phyloP scores from a whole-genome alignment of 495 filamentous ascomycete species.

The Aspergillus nidulans region DNA sequence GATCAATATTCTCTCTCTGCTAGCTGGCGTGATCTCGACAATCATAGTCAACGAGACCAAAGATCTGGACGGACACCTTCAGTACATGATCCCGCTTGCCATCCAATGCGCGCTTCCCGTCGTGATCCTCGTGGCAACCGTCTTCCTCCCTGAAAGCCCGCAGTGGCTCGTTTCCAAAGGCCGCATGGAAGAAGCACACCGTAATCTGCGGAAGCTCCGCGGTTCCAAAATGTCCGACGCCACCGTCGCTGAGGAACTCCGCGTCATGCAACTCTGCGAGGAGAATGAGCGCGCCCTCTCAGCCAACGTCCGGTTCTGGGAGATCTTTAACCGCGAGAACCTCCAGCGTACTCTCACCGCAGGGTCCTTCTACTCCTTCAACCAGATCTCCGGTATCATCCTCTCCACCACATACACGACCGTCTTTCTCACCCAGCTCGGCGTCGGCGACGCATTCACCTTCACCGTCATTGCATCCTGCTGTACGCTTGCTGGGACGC shows the following conservation, averaged over 20 bases:
- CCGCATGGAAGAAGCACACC: constrained; percentile 27
- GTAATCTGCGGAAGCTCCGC: constrained; percentile 33
- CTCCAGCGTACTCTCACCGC: constrained; percentile 33
- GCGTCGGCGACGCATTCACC: constrained; percentile 26
- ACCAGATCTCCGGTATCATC: constrained; percentile 37
- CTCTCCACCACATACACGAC: constrained; percentile 38
- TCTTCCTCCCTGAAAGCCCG: constrained; percentile 54
- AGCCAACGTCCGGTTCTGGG: constrained; percentile 29
- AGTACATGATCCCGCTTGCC: constrained; percentile 32
- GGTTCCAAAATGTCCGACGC: constrained; percentile 23
- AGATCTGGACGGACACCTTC: constrained; percentile 18
- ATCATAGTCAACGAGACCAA: constrained; percentile 30
- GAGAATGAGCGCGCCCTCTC: constrained; percentile 23
- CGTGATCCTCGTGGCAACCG: constrained; percentile 24
- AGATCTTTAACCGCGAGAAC: constrained; percentile 33
- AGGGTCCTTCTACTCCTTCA: constrained; percentile 36
- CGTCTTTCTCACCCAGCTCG: constrained; percentile 32
- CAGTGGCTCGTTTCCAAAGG: constrained; percentile 60
- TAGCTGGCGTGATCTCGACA: constrained; percentile 32
- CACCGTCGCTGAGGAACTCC: constrained; percentile 29
- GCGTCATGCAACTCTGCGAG: constrained; percentile 28
- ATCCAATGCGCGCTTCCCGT: constrained; percentile 32
- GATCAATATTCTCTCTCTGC: constrained; percentile 34
- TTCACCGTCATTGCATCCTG: constrained; percentile 36
- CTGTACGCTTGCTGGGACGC: constrained; percentile 36